Base-by-base conservation (phyloP, 2,329 filamentous ascomycete species). In the Colletotrichum tropicale region DNA sequence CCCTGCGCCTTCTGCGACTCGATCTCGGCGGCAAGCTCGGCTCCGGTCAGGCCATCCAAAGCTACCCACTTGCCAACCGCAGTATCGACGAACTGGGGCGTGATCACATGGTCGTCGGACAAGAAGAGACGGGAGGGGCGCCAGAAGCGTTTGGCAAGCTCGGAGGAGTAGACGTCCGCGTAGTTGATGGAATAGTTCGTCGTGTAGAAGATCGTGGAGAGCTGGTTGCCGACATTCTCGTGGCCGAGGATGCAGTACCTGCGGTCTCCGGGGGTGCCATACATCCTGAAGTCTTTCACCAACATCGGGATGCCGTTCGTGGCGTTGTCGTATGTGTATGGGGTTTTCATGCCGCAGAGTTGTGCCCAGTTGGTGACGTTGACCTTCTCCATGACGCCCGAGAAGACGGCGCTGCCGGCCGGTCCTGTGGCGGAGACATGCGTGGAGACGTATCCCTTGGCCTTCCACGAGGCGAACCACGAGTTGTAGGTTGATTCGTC, bases 351-450 rank as follows among this genome's bases (percentile, higher is more conserved):
- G 18, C 61, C 76, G 36, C 77, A 78, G 2, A 66, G 34, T 24
- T 77, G 76, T 3, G 62, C 15, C 77, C 71, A 78, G n/a, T 68
- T 69, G 7, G 48, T 58, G 18, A 64, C 26, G 18, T 77, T 61
- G 26, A 52, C 66, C 65, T 77, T 70, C 66, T 78, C 77, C 76
- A 78, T 75, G 71, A 78, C 66, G 15, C 74, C 77, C 15, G 77
- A 55, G 15, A 77, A 78, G 13, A 70, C 34, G 16, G 77, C 74
- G 6, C 48, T 43, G 30, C 55, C 56, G 13, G 71, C 68, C 24
- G 71, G 61, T 32, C 77, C 77, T 13, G 69, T 62, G 15, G 71
- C 77, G 10, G 77, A 69, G 34, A 78, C 64, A 3, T 74, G 75
- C 18, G 69, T 78, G 6, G 74, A 74, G 10, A 72, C 75, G 30